phyloP scores from a whole-genome alignment of 2,329 filamentous ascomycete genomes.

The Ascochyta viciae-villosae region DNA sequence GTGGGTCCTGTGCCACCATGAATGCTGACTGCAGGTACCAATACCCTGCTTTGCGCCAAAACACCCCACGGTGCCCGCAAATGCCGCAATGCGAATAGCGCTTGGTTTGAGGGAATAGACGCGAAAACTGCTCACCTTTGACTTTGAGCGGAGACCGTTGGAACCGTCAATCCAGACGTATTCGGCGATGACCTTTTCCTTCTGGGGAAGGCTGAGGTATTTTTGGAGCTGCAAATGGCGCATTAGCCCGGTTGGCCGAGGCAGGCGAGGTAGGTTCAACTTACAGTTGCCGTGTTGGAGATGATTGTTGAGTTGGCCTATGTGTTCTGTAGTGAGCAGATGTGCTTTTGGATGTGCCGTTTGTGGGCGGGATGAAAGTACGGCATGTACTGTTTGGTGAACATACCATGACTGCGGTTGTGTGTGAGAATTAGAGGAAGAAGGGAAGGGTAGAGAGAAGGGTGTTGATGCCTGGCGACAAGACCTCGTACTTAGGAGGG shows the following conservation, averaged over 20 bases:
- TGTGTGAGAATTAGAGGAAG: constrained; percentile 17
- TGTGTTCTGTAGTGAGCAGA: constrained; percentile 22
- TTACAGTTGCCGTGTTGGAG: constrained; percentile 59
- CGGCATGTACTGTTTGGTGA: background rate
- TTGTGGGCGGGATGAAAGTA: constrained; percentile 4
- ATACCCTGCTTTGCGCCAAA: constrained; percentile 5
- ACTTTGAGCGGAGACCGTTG: constrained; percentile 90
- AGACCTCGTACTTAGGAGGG: constrained; percentile 22
- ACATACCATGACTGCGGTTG: constrained; percentile 46
- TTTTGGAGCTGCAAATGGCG: constrained; percentile 74
- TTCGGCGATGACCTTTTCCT: constrained; percentile 87
- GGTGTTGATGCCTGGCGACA: constrained; percentile 15
- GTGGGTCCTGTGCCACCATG: constrained; percentile 3
- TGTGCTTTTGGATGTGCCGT: background rate
- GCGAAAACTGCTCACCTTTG: constrained; percentile 73
- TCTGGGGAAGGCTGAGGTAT: constrained; percentile 90
- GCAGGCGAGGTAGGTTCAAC: constrained; percentile 36
- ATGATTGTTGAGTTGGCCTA: constrained; percentile 52
- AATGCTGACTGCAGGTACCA: constrained; percentile 12
- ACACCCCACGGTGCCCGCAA: constrained; percentile 7
- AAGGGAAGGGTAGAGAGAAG: constrained; percentile 11
- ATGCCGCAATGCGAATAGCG: constrained; percentile 18
- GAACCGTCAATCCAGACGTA: constrained; percentile 94
- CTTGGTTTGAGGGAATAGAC: constrained; percentile 7
- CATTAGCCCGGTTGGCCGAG: constrained; percentile 27